A percentile compares a stretch with the other conserved stretches of the same genome.
These are phyloP conservation scores for Metschnikowia lochheadii DNA, from an alignment of 805 yeast genomes.

Conservation along the genomic window DNA sequence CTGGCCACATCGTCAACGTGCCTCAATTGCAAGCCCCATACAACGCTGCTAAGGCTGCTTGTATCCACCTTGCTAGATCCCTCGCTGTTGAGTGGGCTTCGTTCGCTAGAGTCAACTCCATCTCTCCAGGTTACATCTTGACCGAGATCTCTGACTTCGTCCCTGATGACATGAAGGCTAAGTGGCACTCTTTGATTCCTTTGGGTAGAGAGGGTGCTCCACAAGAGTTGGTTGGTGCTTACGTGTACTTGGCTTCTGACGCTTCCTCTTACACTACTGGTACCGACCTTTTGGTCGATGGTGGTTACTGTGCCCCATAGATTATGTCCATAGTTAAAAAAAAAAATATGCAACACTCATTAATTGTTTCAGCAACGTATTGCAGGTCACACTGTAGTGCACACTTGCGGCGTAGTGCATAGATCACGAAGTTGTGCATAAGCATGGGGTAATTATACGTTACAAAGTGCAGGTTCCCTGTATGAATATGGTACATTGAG, in stretches of 20 bases:
- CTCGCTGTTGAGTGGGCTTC: constrained; percentile 48
- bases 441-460: background rate
- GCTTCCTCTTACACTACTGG: constrained; percentile 44
- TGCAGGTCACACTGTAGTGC: background rate
- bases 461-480: background rate
- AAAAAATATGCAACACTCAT: background rate
- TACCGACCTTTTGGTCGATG: constrained; percentile 43
- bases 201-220: constrained; percentile 44
- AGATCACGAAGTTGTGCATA: background rate
- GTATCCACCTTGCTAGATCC: constrained; percentile 39
- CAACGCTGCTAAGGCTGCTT: constrained; percentile 46
- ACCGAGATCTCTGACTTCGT: constrained; percentile 41
- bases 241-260: constrained; percentile 41
- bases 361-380: background rate
- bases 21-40: constrained; percentile 46
- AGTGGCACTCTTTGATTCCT: constrained; percentile 41
- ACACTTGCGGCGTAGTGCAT: background rate
- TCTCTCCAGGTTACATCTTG: constrained; percentile 42
- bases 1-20: constrained; percentile 45
- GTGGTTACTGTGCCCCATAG: constrained; percentile 38
- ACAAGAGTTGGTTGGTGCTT: constrained; percentile 45
- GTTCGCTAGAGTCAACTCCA: constrained; percentile 40
- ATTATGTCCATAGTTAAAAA: background rate
- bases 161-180: constrained; percentile 27
- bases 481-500: background rate